These are phyloP conservation scores for Populus euphratica DNA, from an alignment of 345 rosid genomes.

Conservation along the genomic window DNA sequence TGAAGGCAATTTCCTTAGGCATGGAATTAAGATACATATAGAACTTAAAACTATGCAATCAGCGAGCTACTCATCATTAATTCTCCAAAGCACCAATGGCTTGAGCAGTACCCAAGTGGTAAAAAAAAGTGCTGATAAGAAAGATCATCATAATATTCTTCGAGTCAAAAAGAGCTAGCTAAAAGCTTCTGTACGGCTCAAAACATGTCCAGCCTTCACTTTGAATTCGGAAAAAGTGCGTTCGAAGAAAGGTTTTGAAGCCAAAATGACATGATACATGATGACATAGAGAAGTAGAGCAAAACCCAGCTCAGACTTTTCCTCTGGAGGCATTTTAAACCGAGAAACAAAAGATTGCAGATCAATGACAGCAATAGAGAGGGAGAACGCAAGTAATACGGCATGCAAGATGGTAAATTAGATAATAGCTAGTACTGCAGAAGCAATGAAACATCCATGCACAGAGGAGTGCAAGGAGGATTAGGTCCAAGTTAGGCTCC, in stretches of 20 bases:
- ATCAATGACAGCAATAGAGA: conserved; percentile 31
- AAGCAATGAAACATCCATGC: conserved; percentile 27
- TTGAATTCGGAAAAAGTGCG: conserved; percentile 8
- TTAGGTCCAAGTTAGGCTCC: conserved; percentile 40
- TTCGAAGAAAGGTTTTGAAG: conserved; percentile 7
- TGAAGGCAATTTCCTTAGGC: background rate
- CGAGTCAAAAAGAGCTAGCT: background rate
- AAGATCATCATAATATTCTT: background rate
- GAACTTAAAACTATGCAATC: background rate
- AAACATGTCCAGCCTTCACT: background rate
- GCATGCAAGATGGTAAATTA: conserved; percentile 6
- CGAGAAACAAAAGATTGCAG: conserved; percentile 5
- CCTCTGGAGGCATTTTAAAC: conserved; percentile 3
- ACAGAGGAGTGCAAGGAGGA: conserved; percentile 27
- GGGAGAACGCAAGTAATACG: conserved; percentile 23
- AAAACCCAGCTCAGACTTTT: conserved; percentile 32
- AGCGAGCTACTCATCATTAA: background rate
- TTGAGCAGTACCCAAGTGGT: background rate
- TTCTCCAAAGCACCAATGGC: background rate
- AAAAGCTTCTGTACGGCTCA: conserved; percentile 1
- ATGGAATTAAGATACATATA: background rate
- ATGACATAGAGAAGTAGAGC: conserved; percentile 21
- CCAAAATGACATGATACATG: conserved; percentile 4
- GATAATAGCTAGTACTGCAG: conserved; percentile 15
- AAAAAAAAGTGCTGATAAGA: background rate